These are phyloP conservation scores for Acacia acuminata DNA, from an alignment of 306 rosid species.

Conservation along the genomic window DNA sequence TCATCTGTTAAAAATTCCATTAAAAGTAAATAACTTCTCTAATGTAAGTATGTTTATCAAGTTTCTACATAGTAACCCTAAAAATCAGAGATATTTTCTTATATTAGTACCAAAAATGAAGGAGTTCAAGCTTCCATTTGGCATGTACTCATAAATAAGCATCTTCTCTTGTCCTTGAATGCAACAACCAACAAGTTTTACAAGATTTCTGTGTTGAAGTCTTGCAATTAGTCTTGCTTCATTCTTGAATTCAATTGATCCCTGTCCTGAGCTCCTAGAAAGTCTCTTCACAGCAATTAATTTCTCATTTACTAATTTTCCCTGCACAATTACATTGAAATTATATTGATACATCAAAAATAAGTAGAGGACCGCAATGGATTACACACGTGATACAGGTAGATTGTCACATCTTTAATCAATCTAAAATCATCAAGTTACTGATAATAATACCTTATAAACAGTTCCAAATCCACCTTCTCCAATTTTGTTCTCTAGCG, in stretches of 20 bases:
- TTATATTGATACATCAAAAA: background rate
- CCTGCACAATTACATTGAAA: conserved; percentile 25
- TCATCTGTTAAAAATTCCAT: conserved; percentile 1
- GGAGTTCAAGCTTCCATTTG: conserved; percentile 7
- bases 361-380: background rate
- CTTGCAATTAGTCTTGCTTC: conserved; percentile 11
- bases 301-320: conserved; percentile 33
- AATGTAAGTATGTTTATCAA: background rate
- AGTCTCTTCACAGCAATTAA: conserved; percentile 42
- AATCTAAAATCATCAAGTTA: background rate
- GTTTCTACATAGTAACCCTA: background rate
- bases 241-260: conserved; percentile 7
- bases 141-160: conserved; percentile 15
- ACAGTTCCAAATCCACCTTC: conserved; percentile 47
- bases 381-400: background rate
- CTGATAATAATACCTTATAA: conserved; percentile 26
- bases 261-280: background rate
- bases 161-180: background rate
- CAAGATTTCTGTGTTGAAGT: conserved; percentile 19
- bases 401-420: background rate
- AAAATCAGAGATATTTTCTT: background rate
- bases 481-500: conserved; percentile 24
- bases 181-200: conserved; percentile 14
- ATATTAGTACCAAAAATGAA: conserved; percentile 2
- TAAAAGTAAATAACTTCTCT: background rate